A percentile compares a stretch with the other conserved stretches of the same genome.
phyloP scores from a whole-genome alignment of 805 yeast species.

The Maudiozyma bulderi region DNA sequence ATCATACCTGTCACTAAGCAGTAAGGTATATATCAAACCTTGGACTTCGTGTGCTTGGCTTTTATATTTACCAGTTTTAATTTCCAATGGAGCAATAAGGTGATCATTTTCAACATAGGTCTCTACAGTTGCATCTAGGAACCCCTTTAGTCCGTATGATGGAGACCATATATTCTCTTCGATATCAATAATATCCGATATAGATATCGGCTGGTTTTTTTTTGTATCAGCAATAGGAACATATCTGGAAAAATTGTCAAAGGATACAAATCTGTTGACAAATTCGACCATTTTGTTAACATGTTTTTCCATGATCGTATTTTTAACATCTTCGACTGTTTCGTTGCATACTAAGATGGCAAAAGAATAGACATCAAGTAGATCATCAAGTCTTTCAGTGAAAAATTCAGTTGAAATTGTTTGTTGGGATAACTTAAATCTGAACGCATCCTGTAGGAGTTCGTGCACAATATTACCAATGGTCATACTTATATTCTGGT shows the following conservation, averaged over 20 bases:
- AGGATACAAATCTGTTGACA: conserved; percentile 38
- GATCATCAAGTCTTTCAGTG: conserved; percentile 29
- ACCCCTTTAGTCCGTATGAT: conserved; percentile 78
- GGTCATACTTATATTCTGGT: conserved; percentile 51
- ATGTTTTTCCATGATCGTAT: conserved; percentile 37
- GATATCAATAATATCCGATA: conserved; percentile 61
- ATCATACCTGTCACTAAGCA: conserved; percentile 72
- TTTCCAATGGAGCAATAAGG: conserved; percentile 74
- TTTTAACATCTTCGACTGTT: conserved; percentile 35
- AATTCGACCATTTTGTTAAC: conserved; percentile 43
- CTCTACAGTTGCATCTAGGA: conserved; percentile 78
- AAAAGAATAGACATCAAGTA: conserved; percentile 36
- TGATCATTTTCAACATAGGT: conserved; percentile 36
- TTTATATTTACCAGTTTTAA: conserved; percentile 70
- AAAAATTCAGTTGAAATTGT: conserved; percentile 23
- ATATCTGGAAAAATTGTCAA: conserved; percentile 20
- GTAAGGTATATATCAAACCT: conserved; percentile 67
- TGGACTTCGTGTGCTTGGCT: conserved; percentile 74
- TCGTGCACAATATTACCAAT: conserved; percentile 81
- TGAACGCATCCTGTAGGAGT: conserved; percentile 46
- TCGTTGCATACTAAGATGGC: conserved; percentile 49
- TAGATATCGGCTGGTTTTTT: conserved; percentile 37
- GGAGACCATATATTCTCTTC: conserved; percentile 95
- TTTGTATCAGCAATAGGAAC: conserved; percentile 22
- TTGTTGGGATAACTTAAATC: conserved; percentile 22